Percentiles rank a stretch among this genome's conserved stretches.
phyloP scores from a whole-genome alignment of 257 asterid species.

The Przewalskia tangutica region DNA sequence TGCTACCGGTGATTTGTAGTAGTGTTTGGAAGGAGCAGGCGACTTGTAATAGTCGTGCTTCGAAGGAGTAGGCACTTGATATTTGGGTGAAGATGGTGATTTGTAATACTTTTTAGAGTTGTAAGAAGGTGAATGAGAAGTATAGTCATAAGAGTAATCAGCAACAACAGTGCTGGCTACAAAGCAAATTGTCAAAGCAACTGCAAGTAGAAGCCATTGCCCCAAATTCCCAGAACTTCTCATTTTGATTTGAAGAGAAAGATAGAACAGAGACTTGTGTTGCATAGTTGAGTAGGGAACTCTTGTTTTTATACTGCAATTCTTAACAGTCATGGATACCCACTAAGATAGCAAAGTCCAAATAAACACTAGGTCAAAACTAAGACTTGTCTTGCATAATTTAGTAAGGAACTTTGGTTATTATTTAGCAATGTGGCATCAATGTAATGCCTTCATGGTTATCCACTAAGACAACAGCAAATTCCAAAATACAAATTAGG shows the following conservation, averaged over 20 bases:
- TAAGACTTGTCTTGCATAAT: not conserved
- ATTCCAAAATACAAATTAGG: not conserved
- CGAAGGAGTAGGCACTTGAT: not conserved
- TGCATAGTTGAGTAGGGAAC: not conserved
- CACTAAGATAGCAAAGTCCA: not conserved
- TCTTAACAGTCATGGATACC: not conserved
- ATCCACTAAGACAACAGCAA: not conserved
- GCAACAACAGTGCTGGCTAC: not conserved
- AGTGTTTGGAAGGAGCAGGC: not conserved
- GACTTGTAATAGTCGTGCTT: not conserved
- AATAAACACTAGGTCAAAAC: not conserved
- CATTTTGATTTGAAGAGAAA: not conserved
- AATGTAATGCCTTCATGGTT: not conserved
- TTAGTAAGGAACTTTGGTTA: not conserved
- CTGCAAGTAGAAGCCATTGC: not conserved
- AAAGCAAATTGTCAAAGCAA: not conserved
- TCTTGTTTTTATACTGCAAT: not conserved
- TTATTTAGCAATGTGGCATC: not conserved
- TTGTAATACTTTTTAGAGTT: not conserved
- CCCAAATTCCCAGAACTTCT: not conserved
- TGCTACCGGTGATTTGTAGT: not conserved
- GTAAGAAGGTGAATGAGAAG: not conserved
- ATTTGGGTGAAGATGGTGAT: too few species aligned
- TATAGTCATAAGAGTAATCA: constrained; percentile 1
- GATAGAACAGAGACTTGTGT: not conserved